These are phyloP conservation scores for Debaryomyces tyrocola DNA, from an alignment of 805 yeast species.

Conservation along the genomic window DNA sequence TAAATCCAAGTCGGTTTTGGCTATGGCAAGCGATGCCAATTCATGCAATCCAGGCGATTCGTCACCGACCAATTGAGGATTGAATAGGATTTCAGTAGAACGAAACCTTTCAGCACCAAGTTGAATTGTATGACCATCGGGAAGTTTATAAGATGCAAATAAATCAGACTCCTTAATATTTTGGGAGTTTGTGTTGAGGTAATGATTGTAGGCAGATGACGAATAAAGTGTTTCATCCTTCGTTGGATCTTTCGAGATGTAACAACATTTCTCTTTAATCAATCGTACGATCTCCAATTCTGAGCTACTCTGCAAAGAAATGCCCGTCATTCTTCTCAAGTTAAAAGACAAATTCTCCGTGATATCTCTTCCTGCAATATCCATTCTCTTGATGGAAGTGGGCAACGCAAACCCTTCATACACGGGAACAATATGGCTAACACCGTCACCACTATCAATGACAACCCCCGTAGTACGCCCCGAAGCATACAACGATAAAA, in stretches of 20 bases:
- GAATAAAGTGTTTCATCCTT: slow-evolving; percentile 54
- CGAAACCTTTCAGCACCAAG: slow-evolving; percentile 70
- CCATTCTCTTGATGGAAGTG: slow-evolving; percentile 68
- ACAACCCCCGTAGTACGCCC: slow-evolving; percentile 92
- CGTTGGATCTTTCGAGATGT: slow-evolving; percentile 55
- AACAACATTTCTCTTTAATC: slow-evolving; percentile 77
- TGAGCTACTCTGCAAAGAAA: slow-evolving; percentile 63
- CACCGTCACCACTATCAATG: slow-evolving; percentile 92
- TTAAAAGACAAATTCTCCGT: slow-evolving; percentile 72
- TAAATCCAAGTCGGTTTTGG: slow-evolving; percentile 75
- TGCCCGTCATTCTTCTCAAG: slow-evolving; percentile 64
- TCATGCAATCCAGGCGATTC: slow-evolving; percentile 73
- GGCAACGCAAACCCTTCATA: slow-evolving; percentile 85
- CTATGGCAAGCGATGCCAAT: slow-evolving; percentile 60
- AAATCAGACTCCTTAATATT: slow-evolving; percentile 21
- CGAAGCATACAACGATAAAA: slow-evolving; percentile 78
- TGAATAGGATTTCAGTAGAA: slow-evolving; percentile 79
- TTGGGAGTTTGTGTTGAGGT: slow-evolving; percentile 9
- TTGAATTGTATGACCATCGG: slow-evolving; percentile 76
- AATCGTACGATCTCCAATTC: slow-evolving; percentile 79
- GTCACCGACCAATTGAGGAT: slow-evolving; percentile 74
- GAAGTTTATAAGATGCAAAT: slow-evolving; percentile 55
- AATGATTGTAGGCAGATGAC: slow-evolving; percentile 11
- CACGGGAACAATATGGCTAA: slow-evolving; percentile 82
- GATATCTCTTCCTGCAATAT: slow-evolving; percentile 84